These are phyloP conservation scores for Kodamaea derodonti DNA, from an alignment of 1,139 yeast species.

Conservation along the genomic window DNA sequence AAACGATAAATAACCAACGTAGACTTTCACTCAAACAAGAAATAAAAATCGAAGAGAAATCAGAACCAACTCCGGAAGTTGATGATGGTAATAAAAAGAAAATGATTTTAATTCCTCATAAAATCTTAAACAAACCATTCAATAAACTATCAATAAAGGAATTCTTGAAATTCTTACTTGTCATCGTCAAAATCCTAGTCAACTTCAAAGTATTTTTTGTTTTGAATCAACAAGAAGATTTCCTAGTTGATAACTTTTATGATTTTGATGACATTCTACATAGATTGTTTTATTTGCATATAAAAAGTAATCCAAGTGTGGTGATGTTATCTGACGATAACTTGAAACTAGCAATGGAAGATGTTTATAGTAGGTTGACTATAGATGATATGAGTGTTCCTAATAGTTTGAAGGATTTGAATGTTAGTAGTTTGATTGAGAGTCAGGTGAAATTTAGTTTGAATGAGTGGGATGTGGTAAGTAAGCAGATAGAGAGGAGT, in stretches of 20 bases:
- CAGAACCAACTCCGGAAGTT: slow-evolving; percentile 4
- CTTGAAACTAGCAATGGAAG: slow-evolving; percentile 13
- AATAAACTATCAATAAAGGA: slow-evolving; percentile 37
- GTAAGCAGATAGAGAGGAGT: slow-evolving; percentile 18
- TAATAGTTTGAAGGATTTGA: slow-evolving; percentile 19
- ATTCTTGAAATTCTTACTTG: slow-evolving; percentile 33
- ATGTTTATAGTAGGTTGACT: slow-evolving; percentile 11
- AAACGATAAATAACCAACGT: slow-evolving; percentile 37
- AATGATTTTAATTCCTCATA: slow-evolving; percentile 41
- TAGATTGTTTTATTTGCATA: slow-evolving; percentile 10
- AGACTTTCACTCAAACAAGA: slow-evolving; percentile 14
- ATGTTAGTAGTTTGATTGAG: slow-evolving; percentile 21
- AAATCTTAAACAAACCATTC: slow-evolving; percentile 41
- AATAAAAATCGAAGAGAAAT: neutral
- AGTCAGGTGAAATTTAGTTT: slow-evolving; percentile 29
- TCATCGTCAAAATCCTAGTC: slow-evolving; percentile 35
- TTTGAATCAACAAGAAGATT: slow-evolving; percentile 6
- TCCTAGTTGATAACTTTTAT: slow-evolving; percentile 13
- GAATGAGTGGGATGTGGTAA: slow-evolving; percentile 45
- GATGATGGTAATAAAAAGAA: slow-evolving; percentile 14
- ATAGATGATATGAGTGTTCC: slow-evolving; percentile 9
- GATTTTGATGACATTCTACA: slow-evolving; percentile 23
- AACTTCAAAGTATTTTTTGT: slow-evolving; percentile 33
- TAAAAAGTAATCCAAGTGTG: slow-evolving; percentile 3
- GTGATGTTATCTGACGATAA: slow-evolving; percentile 7